phyloP scores from a whole-genome alignment of 352 stramenopile species.

The Phytopythium mirpurense region DNA sequence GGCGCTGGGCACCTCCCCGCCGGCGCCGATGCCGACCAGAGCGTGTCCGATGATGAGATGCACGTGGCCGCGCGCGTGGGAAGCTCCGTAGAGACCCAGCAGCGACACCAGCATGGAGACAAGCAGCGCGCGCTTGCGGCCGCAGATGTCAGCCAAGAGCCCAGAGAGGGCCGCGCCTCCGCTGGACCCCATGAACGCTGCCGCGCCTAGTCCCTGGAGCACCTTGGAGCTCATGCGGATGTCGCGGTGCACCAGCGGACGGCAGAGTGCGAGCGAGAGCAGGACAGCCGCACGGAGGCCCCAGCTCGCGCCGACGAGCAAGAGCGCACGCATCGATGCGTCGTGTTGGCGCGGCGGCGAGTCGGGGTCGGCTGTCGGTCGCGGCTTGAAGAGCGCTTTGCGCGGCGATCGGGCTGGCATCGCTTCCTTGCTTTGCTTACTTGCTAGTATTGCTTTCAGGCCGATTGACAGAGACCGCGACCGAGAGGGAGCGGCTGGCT shows the following conservation, averaged over 20 bases:
- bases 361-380: no score
- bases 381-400: no score
- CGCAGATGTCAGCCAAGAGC: not conserved
- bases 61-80: not conserved
- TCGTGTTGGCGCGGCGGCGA: not conserved
- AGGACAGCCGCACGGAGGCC: not conserved
- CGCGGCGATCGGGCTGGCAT: no score
- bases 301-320: conserved; percentile 1
- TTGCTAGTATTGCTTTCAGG: no score
- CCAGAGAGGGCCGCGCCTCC: not conserved
- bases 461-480: no score
- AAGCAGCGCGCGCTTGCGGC: not conserved
- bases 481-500: no score
- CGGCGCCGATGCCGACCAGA: not conserved
- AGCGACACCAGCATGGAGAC: conserved; percentile 1
- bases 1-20: conserved; percentile 1
- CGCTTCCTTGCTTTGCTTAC: no score
- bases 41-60: conserved; percentile 2
- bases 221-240: conserved; percentile 9
- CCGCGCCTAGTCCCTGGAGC: not conserved
- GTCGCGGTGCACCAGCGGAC: not conserved
- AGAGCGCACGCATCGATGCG: not conserved
- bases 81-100: not conserved
- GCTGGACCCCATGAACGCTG: not conserved
- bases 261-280: not conserved